Conservation (phyloP, 2,329 filamentous ascomycete genomes). For the Phyllosticta ampelicida region DNA sequence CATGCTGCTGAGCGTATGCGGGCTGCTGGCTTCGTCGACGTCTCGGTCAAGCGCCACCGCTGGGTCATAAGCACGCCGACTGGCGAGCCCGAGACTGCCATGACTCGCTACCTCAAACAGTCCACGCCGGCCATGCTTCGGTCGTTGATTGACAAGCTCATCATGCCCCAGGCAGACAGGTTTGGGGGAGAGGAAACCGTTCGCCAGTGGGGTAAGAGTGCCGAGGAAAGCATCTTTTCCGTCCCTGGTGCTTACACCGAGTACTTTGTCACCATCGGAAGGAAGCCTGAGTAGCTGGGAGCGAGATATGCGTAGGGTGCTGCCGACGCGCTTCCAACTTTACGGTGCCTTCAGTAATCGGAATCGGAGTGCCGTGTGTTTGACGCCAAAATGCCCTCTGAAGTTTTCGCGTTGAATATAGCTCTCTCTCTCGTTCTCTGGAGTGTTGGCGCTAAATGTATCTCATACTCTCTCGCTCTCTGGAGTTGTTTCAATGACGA, state of each 20-base stretch:
- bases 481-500: too few relatives aligned
- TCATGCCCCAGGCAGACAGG: neutral
- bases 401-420: too few relatives aligned
- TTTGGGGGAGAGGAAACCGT: neutral
- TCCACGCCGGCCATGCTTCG: neutral
- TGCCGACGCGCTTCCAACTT: neutral
- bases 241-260: neutral
- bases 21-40: constrained; percentile 14
- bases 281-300: neutral
- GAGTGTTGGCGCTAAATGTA: too few relatives aligned
- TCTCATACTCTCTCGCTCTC: too few relatives aligned
- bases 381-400: too few relatives aligned
- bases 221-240: neutral
- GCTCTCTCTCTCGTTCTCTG: too few relatives aligned
- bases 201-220: neutral
- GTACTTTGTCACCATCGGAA: neutral
- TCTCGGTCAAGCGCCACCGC: constrained; percentile 5
- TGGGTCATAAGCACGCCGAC: neutral
- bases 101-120: neutral
- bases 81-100: neutral
- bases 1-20: constrained; percentile 16
- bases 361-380: too few relatives aligned
- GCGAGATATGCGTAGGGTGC: neutral
- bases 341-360: neutral
- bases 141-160: neutral